Evolutionary conservation across 1,284 basidiomycete species (phyloP).

Genomic region (Schizophyllum commune): DNA sequence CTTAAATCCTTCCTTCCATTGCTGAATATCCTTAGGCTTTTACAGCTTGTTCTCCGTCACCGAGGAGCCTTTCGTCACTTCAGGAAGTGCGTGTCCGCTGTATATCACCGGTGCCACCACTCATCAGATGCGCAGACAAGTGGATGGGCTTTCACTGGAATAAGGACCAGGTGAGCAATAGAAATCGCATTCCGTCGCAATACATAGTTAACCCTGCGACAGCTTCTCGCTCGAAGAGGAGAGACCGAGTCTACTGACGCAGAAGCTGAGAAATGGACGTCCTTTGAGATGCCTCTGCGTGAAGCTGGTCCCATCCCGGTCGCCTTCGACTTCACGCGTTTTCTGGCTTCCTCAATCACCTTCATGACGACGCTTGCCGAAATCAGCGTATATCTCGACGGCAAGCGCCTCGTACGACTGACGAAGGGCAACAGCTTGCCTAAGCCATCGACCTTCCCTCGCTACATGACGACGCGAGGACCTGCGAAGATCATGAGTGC

Average conservation of each 20-base stretch:
- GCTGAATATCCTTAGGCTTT: conserved; percentile 44
- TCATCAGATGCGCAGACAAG: conserved; percentile 38
- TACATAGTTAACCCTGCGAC: conserved; percentile 9
- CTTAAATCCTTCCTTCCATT: too few species aligned
- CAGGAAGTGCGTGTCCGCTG: conserved; percentile 51
- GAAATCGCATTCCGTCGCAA: neutral
- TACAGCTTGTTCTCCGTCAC: conserved; percentile 79
- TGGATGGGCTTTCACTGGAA: conserved; percentile 99
- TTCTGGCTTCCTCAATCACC: conserved; percentile 88
- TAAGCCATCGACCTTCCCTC: conserved; percentile 50
- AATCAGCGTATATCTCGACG: conserved; percentile 77
- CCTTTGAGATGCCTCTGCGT: conserved; percentile 86
- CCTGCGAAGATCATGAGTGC: conserved; percentile 60
- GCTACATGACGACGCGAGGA: conserved; percentile 40
- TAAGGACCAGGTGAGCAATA: conserved; percentile 60
- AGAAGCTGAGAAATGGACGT: conserved; percentile 58
- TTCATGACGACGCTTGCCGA: conserved; percentile 84
- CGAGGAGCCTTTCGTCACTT: conserved; percentile 92
- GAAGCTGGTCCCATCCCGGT: conserved; percentile 80
- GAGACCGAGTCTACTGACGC: conserved; percentile 33
- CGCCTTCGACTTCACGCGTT: conserved; percentile 82
- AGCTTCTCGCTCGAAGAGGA: conserved; percentile 77
- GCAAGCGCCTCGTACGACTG: conserved; percentile 68
- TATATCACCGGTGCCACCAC: neutral
- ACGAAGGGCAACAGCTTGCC: conserved; percentile 61